Evolutionary conservation across 768 basidiomycete species (phyloP).

Genomic region (Leccinum fibrillosum): DNA sequence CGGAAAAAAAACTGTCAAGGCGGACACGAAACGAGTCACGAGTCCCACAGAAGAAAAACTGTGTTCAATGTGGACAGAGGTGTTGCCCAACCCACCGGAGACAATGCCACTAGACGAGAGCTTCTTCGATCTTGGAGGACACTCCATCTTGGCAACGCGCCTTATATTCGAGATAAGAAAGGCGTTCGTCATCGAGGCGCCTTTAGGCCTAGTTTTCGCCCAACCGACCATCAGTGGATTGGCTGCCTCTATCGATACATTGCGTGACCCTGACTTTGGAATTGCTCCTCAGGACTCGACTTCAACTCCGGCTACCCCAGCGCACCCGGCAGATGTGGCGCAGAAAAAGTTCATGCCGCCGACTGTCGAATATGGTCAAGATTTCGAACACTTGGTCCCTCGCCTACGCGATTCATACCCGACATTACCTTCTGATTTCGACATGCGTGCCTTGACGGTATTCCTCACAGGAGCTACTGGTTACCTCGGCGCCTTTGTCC

Average conservation of each 20-base stretch:
- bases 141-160: constrained; percentile 96
- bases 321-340: constrained; percentile 5
- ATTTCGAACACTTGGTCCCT: constrained; percentile 62
- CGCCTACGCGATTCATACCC: constrained; percentile 61
- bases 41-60: constrained; percentile 77
- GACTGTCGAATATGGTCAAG: constrained; percentile 72
- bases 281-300: constrained; percentile 41
- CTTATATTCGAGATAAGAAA: constrained; percentile 97
- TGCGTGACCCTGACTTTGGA: constrained; percentile 81
- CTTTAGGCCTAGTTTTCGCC: constrained; percentile 89
- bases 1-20: constrained; percentile 36
- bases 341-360: constrained; percentile 22
- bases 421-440: constrained; percentile 56
- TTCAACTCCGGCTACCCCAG: constrained; percentile 16
- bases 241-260: constrained; percentile 67
- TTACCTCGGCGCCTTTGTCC: constrained; percentile 91
- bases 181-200: constrained; percentile 84
- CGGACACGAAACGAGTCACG: constrained; percentile 36
- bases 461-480: constrained; percentile 98
- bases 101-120: constrained; percentile 86
- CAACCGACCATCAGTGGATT: constrained; percentile 81
- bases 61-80: constrained; percentile 76
- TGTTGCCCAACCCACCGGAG: constrained; percentile 76
- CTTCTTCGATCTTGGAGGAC: constrained; percentile 98
- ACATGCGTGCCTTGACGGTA: constrained; percentile 57